Conservation (phyloP, 768 basidiomycete species). For the Xerocomus spinulosus region DNA sequence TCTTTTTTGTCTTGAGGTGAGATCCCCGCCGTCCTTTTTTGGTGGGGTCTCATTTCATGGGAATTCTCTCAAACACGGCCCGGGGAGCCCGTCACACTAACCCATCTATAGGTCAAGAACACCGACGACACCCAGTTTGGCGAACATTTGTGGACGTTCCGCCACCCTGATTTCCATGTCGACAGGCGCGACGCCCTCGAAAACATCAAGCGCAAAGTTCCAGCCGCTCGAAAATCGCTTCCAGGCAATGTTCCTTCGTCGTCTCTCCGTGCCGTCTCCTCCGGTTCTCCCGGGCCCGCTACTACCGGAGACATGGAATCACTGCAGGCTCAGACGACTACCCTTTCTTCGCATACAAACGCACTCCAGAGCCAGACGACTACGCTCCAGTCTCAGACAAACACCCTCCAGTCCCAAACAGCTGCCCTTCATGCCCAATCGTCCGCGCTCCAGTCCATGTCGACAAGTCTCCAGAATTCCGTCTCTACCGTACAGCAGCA, state of each 20-base stretch:
- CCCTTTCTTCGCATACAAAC: slow-evolving; percentile 28
- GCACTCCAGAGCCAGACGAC: slow-evolving; percentile 29
- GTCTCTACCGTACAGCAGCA: slow-evolving; percentile 29
- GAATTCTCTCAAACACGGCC: neutral
- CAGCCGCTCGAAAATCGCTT: slow-evolving; percentile 31
- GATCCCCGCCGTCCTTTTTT: slow-evolving; percentile 11
- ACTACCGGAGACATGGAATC: slow-evolving; percentile 28
- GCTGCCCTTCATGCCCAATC: slow-evolving; percentile 34
- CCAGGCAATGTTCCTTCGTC: slow-evolving; percentile 26
- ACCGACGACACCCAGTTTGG: slow-evolving; percentile 74
- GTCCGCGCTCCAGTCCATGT: slow-evolving; percentile 29
- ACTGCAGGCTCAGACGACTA: slow-evolving; percentile 26
- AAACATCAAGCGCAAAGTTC: slow-evolving; percentile 61
- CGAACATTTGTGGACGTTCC: slow-evolving; percentile 53
- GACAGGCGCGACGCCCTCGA: slow-evolving; percentile 54
- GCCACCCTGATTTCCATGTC: slow-evolving; percentile 50
- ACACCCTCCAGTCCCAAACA: slow-evolving; percentile 26
- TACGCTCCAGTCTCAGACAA: slow-evolving; percentile 25
- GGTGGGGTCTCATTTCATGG: neutral
- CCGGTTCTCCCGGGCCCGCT: slow-evolving; percentile 28
- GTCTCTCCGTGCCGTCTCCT: slow-evolving; percentile 23
- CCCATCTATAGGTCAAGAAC: slow-evolving; percentile 60
- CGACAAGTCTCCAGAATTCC: slow-evolving; percentile 23
- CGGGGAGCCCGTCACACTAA: slow-evolving; percentile 3
- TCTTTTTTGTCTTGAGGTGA: slow-evolving; percentile 7